Evolutionary conservation across 495 filamentous ascomycete genomes (phyloP), one percentile per base, ranked within the genome.

Genomic region (Aspergillus carlsbadensis): DNA sequence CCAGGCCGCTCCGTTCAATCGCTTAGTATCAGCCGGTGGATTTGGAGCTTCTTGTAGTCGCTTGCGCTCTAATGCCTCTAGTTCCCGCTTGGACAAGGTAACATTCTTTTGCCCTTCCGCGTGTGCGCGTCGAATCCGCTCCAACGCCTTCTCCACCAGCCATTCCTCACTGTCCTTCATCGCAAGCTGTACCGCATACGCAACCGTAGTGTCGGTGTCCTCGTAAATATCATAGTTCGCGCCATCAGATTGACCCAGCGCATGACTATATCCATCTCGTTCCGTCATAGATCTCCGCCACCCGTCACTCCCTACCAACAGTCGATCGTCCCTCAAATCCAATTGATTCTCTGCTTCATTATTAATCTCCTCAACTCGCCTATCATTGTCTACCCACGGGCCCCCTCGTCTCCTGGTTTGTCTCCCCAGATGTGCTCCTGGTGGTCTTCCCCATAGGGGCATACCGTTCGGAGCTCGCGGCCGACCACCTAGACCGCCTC

Each of bases 401-500:
- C 75, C 77, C 69, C 81, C 78, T 70, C 83, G 77, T 74, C 81
- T 75, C 70, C 75, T 78, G 68, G 71, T 70, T 71, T 77, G 70
- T 77, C 81, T 84, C 79, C 84, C 82, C 75, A 62, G 63, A 67
- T 72, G 81, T 84, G 83, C 86, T 87, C 88, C 88, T 83, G 89
- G 87, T 92, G 91, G 91, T 96, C 92, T 96, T 96, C 91, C 92
- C 92, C 90, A 89, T 87, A 77, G 85, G 89, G 89, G 90, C 89
- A 86, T 86, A 88, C 81, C 80, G 84, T 91, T 85, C 87, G 91
- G 92, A 96, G 90, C 84, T 95, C 90, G 92, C 91, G 91, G 92
- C 89, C 92, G 92, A 96, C 92, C 92, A 92, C 84, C 86, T 97
- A 98, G 90, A 97, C 92, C 92, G 92, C 94, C 93, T 98, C 95